Evolutionary conservation across 2,329 filamentous ascomycete genomes (phyloP), one percentile per base, ranked within the genome.

Genomic region (Xylariaceae sp.): DNA sequence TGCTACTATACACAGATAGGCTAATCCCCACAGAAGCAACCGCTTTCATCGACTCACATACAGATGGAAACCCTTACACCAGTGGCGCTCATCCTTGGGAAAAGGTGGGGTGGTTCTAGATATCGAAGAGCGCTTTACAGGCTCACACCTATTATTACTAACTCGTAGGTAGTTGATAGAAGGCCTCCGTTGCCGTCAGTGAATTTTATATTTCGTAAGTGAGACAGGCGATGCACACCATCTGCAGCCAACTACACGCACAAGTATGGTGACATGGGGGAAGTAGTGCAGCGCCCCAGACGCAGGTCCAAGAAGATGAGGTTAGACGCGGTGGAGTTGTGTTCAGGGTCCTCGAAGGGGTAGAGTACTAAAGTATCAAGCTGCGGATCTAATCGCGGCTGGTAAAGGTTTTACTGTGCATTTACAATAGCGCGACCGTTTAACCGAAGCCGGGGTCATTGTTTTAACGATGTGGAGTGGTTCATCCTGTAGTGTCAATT

Each of bases 261-360:
- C 20, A 49, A 23, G 36, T 46, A 41, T 43, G 54, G 49, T 44
- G 33, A 23, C 15, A 45, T n/a, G 20, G 33, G 18, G 41, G 16
- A 37, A 57, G 64, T 59, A 60, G 46, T 64, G 65, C 63, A 66
- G 64, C 63, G 52, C 56, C 64, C 64, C 58, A 70, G 69, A 74
- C 67, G 73, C 73, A 76, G 73, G 73, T 75, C 72, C 73, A 53
- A 70, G 67, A 70, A 63, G 65, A 75, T 70, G 60, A 56, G 71
- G 73, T 67, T 68, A 75, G 69, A 71, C 71, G 70, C 65, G 49
- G 61, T 49, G 20, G 42, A 39, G 49, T 46, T 26, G 32, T 18
- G 40, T 32, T 42, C 37, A 42, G 43, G 55, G 46, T 33, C 37
- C 32, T 49, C 15, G 15, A 21, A 35, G 29, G 42, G 33, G 40